A percentile compares a stretch with the other conserved stretches of the same genome.
Evolutionary conservation across 140 eudicot species (phyloP).

Genomic region (Bidens hawaiensis): DNA sequence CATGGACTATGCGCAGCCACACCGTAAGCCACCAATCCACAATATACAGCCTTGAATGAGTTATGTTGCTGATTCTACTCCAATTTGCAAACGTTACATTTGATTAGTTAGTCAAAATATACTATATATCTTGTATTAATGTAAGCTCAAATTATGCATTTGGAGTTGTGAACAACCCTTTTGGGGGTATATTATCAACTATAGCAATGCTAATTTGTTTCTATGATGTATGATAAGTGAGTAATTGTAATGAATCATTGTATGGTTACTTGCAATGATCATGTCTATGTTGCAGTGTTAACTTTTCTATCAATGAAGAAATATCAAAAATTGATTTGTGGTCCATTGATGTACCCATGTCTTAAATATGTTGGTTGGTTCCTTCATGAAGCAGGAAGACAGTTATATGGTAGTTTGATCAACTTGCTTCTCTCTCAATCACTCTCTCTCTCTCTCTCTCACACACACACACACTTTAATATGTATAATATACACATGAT

Average conservation of each 20-base stretch:
- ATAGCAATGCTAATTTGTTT: constrained; percentile 30
- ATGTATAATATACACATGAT: no score
- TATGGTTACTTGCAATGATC: constrained; percentile 37
- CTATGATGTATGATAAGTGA: constrained; percentile 20
- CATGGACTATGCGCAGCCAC: constrained; percentile 88
- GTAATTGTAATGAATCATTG: constrained; percentile 29
- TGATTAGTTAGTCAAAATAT: constrained; percentile 5
- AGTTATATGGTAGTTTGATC: constrained; percentile 35
- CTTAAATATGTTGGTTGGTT: constrained; percentile 32
- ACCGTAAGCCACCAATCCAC: constrained; percentile 93
- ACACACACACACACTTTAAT: not conserved
- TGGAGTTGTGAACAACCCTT: constrained; percentile 17
- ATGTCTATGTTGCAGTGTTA: constrained; percentile 20
- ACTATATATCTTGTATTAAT: constrained; percentile 11
- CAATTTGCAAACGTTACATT: no score
- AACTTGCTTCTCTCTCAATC: constrained; percentile 25
- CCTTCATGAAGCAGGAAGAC: constrained; percentile 24
- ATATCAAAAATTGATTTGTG: constrained; percentile 38
- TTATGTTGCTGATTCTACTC: no score
- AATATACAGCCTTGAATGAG: constrained; percentile 44
- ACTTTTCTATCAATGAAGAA: constrained; percentile 30
- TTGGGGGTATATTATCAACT: constrained; percentile 21
- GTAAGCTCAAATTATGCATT: constrained; percentile 13
- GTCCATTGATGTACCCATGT: constrained; percentile 30
- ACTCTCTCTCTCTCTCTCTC: not conserved